Percentiles rank a stretch among this genome's conserved stretches.
Evolutionary conservation across 345 rosid genomes (phyloP).

Genomic region (Ceriops decandra): DNA sequence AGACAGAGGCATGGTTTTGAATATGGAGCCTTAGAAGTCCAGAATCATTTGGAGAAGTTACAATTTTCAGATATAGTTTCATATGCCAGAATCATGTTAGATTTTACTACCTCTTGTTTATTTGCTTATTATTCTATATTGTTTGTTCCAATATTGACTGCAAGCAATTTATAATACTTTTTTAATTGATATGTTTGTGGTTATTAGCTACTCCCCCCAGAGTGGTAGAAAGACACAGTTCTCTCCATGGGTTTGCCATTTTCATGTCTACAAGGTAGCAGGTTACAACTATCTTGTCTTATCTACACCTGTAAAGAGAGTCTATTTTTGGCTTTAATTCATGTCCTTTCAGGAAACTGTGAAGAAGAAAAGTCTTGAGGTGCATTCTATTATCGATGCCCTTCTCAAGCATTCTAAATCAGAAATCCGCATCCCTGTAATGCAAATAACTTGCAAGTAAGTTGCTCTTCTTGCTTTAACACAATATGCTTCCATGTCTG

Average conservation of each 20-base stretch:
- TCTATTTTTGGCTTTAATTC: constrained; percentile 12
- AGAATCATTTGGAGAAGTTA: constrained; percentile 73
- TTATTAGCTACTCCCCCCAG: constrained; percentile 59
- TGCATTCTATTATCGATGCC: constrained; percentile 42
- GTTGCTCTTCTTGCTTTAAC: constrained; percentile 21
- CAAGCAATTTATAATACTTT: background rate
- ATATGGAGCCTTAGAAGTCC: constrained; percentile 70
- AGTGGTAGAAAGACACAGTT: constrained; percentile 22
- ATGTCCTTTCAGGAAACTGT: constrained; percentile 49
- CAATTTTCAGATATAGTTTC: constrained; percentile 68
- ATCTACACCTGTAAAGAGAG: background rate
- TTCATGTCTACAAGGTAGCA: constrained; percentile 69
- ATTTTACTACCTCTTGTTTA: constrained; percentile 9
- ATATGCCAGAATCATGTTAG: constrained; percentile 68
- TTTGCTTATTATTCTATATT: background rate
- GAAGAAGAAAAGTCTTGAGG: constrained; percentile 49
- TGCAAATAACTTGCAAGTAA: constrained; percentile 59
- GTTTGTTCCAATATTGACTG: background rate
- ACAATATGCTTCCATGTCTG: background rate
- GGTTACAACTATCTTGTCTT: background rate
- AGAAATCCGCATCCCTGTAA: constrained; percentile 32
- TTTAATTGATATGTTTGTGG: constrained; percentile 23
- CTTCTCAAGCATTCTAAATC: constrained; percentile 43
- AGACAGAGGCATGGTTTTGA: constrained; percentile 82
- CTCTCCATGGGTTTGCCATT: constrained; percentile 89